Base-by-base conservation (phyloP, 768 basidiomycete genomes). In the Inosperma sp. region DNA sequence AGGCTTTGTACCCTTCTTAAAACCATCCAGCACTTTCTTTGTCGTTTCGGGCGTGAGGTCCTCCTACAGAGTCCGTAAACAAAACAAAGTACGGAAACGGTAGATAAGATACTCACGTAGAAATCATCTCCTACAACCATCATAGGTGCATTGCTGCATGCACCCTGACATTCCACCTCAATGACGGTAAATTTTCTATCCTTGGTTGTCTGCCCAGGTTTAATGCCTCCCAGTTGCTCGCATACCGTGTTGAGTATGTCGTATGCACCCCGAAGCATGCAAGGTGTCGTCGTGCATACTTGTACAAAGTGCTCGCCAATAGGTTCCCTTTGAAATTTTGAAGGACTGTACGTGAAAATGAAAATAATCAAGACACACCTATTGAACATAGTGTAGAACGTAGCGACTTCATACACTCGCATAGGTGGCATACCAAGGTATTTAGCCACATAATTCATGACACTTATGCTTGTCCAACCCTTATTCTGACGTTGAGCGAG, bases 321-420 rank as follows among this genome's bases (percentile, higher is more conserved):
- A 5, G 94, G 95, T 69, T 96, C 93, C 48, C 93, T 93, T 53
- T 8, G 43, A 47, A 12, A 3, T 25, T 2, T 29, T 19, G 23
- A 40, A 37, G 36, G 8, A 37, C 23, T 23, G 22, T 27, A 14
- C 17, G 30, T 39, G 49, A 29, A 48, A 14, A 25, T 56, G 46
- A 23, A 22, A 25, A 40, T 19, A 48, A 19, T 26, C 17, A 30
- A 23, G 33, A 23, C 80, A 61, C 52, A 91, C 91, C 94, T 82
- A 76, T 97, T 99, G 79, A 97, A 98, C 95, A 99, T 98, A 59
- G 96, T 99, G 71, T 99, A 99, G 74, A 99, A 99, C 12, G 93
- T 94, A 14, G 95, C 95, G 44, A 99, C 96, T 70, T 99, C 96
- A 67, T 99, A 99, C 2, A 97, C 96, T 8, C 96, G 88, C 96